phyloP scores from a whole-genome alignment of 2,329 filamentous ascomycete genomes.

The Thielaviopsis euricoi region DNA sequence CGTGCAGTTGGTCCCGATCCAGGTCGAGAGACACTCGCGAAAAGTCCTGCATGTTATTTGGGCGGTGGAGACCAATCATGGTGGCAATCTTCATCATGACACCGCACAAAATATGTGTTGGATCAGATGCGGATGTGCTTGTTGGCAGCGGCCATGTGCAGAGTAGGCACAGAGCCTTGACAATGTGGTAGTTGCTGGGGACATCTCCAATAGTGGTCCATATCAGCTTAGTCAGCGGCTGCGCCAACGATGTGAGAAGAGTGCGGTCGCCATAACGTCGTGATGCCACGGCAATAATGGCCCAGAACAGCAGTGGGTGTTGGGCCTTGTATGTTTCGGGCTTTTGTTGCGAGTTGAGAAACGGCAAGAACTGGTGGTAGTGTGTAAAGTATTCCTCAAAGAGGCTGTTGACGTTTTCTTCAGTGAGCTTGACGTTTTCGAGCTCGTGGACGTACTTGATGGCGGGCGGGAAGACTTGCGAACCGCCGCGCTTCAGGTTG shows the following conservation, averaged over 20 bases:
- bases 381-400: constrained; percentile 60
- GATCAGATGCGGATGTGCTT: constrained; percentile 65
- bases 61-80: constrained; percentile 65
- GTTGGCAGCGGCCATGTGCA: constrained; percentile 73
- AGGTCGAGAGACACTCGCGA: constrained; percentile 58
- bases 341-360: constrained; percentile 48
- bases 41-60: constrained; percentile 71
- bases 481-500: constrained; percentile 48
- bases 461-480: constrained; percentile 34
- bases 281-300: constrained; percentile 58
- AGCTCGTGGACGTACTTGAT: constrained; percentile 41
- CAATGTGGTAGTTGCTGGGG: constrained; percentile 62
- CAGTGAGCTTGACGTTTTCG: constrained; percentile 46
- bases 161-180: constrained; percentile 64
- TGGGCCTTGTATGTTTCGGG: constrained; percentile 64
- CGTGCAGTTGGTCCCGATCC: constrained; percentile 62
- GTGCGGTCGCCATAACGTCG: constrained; percentile 51
- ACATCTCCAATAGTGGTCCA: constrained; percentile 66
- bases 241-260: constrained; percentile 51
- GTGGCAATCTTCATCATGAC: constrained; percentile 81
- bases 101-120: constrained; percentile 65
- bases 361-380: constrained; percentile 65
- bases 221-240: constrained; percentile 51
- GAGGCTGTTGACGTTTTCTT: constrained; percentile 44
- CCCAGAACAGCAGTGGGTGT: constrained; percentile 73